phyloP scores from a whole-genome alignment of 495 filamentous ascomycete species.

The Thozetella sp. region DNA sequence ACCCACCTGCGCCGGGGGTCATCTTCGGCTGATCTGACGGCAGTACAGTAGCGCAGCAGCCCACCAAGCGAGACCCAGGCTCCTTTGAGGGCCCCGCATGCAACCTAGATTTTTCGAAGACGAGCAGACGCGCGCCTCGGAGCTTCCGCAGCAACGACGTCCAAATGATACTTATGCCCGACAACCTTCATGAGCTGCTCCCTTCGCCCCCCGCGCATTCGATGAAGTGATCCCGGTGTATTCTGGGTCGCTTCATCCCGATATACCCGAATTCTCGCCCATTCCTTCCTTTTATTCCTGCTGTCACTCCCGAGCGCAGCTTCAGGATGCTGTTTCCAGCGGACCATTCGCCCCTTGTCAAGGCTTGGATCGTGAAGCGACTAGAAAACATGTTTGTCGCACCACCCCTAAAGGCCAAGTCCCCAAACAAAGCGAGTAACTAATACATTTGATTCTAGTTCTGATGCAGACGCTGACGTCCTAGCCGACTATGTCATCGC shows the following conservation, averaged over 20 bases:
- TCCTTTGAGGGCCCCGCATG: neutral
- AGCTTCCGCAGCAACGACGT: no score
- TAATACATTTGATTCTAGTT: constrained; percentile 50
- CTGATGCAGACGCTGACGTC: constrained; percentile 93
- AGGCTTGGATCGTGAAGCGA: constrained; percentile 87
- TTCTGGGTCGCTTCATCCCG: neutral
- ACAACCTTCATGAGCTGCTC: neutral
- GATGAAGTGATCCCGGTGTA: neutral
- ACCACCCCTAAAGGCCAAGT: no score
- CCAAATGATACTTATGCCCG: no score
- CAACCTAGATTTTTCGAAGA: neutral
- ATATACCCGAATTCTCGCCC: neutral
- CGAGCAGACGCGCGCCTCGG: neutral
- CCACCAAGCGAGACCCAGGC: no score
- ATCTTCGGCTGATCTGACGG: neutral
- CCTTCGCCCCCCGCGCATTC: neutral
- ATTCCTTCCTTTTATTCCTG: neutral
- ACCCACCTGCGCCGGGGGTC: neutral
- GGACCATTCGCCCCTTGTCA: constrained; percentile 71
- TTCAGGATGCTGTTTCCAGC: constrained; percentile 76
- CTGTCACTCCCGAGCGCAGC: neutral
- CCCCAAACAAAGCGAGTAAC: no score
- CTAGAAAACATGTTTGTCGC: constrained; percentile 82
- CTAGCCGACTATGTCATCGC: constrained; percentile 95
- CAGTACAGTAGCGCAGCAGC: neutral